Base-by-base conservation (phyloP, 805 yeast species). In the Candida krabiensis region DNA sequence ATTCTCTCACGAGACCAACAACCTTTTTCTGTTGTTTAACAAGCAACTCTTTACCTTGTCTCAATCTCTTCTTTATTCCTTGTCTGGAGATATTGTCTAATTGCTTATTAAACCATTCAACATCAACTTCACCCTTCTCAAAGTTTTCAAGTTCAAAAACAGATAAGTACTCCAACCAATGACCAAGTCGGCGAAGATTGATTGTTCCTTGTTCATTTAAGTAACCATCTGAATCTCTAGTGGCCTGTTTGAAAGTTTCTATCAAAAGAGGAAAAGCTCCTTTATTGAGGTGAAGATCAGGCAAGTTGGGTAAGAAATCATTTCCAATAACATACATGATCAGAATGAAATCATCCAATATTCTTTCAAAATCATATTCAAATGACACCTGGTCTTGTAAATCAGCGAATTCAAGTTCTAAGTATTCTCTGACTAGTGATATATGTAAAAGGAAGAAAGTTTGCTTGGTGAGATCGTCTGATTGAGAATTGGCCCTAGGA, bases 231-330 rank as follows among this genome's bases (percentile, higher is more conserved):
- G 79, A 65, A 45, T 74, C 75, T 49, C 75, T 72, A 56, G 93
- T 69, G 19, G 90, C 79, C 53, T 79, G 80, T 60, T 90, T 93
- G 67, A 93, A 93, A 12, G 96, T 83, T 46, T 83, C 87, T 50
- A 93, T 71, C 54, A 93, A 71, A 21, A 89, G 75, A n/a, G 98
- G 96, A 68, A 93, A 86, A 0, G 98, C 99, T 51, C 97, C 98
- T 52, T 90, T 93, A 58, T 89, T 90, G 49, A 93, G 75, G 60
- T 87, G 90, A 51, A 93, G 71, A 62, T 90, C 96, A 0, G 99
- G 99, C 52, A 95, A 75, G 59, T 93, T 87, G 18, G 99, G 99
- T 56, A 93, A 74, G 80, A 93, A 93, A 73, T 93, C 99, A 58
- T 93, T 93, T 54, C 99, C 99, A 52, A 93, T 87, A 44, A 93